A percentile compares a stretch with the other conserved stretches of the same genome.
Conservation (phyloP, 805 yeast genomes). For the Cephaloascus fragrans region DNA sequence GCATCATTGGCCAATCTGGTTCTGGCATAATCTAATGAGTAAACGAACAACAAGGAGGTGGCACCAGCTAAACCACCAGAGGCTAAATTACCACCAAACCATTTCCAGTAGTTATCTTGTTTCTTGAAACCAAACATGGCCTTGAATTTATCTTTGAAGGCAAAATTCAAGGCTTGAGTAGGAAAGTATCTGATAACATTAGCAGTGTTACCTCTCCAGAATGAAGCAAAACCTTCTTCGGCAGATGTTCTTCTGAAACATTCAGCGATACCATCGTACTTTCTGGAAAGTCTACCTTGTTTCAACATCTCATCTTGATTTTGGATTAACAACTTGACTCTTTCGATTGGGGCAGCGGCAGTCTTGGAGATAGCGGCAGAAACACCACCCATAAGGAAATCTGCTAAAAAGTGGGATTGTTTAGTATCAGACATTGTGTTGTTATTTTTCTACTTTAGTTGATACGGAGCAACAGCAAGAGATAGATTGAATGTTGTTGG, state of each 20-base stretch:
- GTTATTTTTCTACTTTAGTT: too few species aligned
- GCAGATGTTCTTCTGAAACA: slow-evolving; percentile 93
- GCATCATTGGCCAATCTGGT: slow-evolving; percentile 99
- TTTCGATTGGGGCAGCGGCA: slow-evolving; percentile 95
- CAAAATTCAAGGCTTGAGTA: slow-evolving; percentile 97
- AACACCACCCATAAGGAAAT: slow-evolving; percentile 96
- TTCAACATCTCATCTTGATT: slow-evolving; percentile 98
- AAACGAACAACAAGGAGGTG: slow-evolving; percentile 83
- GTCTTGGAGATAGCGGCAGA: slow-evolving; percentile 98
- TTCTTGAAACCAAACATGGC: slow-evolving; percentile 94
- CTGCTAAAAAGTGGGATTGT: too few species aligned
- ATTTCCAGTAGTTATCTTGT: slow-evolving; percentile 83
- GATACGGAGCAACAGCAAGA: too few species aligned
- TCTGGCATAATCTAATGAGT: slow-evolving; percentile 97
- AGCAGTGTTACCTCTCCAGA: slow-evolving; percentile 99
- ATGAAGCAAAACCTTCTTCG: slow-evolving; percentile 84
- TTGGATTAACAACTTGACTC: slow-evolving; percentile 93
- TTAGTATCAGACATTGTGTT: too few species aligned
- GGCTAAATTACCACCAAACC: slow-evolving; percentile 98
- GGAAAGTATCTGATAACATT: slow-evolving; percentile 99
- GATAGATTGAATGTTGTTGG: too few species aligned
- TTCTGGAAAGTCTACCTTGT: slow-evolving; percentile 86
- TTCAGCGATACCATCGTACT: slow-evolving; percentile 85
- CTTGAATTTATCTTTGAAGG: slow-evolving; percentile 97
- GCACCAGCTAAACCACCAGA: slow-evolving; percentile 99